Evolutionary conservation across 1,139 yeast species (phyloP).

Genomic region (Hanseniaspora uvarum): DNA sequence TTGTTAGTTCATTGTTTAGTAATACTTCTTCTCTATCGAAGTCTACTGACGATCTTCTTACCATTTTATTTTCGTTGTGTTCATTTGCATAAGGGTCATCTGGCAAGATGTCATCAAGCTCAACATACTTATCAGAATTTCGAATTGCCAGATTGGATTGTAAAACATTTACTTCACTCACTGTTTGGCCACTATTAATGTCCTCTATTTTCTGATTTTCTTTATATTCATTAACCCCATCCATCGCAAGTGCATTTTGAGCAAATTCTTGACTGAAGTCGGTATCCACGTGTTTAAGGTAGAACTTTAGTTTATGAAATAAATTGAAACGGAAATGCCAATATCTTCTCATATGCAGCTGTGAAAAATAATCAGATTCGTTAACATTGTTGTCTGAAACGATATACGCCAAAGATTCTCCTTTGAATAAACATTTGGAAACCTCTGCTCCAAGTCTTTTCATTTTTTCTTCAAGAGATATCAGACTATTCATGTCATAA

Average conservation of each 20-base stretch:
- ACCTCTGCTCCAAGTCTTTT: slow-evolving; percentile 3
- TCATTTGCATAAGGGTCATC: not conserved
- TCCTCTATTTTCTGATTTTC: not conserved
- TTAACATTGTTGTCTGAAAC: slow-evolving; percentile 11
- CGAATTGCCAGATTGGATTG: not conserved
- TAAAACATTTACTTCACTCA: not conserved
- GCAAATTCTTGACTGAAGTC: not conserved
- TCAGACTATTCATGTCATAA: not conserved
- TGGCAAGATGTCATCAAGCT: not conserved
- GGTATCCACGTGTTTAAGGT: not conserved
- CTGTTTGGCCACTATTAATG: not conserved
- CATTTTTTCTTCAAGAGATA: slow-evolving; percentile 6
- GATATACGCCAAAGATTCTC: slow-evolving; percentile 5
- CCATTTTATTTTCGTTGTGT: not conserved
- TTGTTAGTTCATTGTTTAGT: not conserved
- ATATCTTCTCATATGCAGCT: slow-evolving; percentile 5
- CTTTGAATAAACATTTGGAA: slow-evolving; percentile 1
- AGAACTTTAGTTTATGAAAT: slow-evolving; percentile 8
- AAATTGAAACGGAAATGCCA: slow-evolving; percentile 13
- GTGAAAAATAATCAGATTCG: slow-evolving; percentile 3
- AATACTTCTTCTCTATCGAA: not conserved
- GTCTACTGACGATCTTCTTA: not conserved
- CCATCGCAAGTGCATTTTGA: not conserved
- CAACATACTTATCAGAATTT: not conserved
- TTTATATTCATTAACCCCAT: not conserved